phyloP scores from a whole-genome alignment of 2,329 filamentous ascomycete species.

The Talaromyces sp. region DNA sequence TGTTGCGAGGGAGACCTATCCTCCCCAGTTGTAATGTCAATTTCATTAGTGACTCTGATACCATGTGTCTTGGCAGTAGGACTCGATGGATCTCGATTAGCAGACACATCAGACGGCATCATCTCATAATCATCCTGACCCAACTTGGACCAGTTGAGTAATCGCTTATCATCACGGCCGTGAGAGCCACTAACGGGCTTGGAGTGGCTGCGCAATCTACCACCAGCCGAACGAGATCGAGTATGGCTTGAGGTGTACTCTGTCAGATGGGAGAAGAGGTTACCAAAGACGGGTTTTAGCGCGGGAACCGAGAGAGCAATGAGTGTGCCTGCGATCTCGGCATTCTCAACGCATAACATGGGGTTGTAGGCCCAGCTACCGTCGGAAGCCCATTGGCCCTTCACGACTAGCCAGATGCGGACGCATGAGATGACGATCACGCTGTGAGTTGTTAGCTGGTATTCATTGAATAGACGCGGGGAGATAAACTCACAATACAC shows the following conservation, averaged over 20 bases:
- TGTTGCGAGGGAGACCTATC: constrained; percentile 6
- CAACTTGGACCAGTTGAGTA: constrained; percentile 25
- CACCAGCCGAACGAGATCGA: constrained; percentile 17
- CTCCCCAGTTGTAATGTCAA: constrained; percentile 16
- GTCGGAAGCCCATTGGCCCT: constrained; percentile 51
- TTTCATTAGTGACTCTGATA: constrained; percentile 28
- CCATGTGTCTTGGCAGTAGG: constrained; percentile 11
- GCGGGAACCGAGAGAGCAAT: constrained; percentile 56
- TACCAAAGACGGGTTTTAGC: constrained; percentile 51
- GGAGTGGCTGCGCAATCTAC: constrained; percentile 18
- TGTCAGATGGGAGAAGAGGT: constrained; percentile 23
- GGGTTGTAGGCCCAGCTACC: constrained; percentile 57
- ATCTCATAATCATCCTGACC: constrained; percentile 29
- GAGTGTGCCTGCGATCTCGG: constrained; percentile 55
- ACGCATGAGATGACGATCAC: constrained; percentile 54
- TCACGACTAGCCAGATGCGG: constrained; percentile 52
- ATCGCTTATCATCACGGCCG: constrained; percentile 24
- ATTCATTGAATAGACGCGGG: background rate
- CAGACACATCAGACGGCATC: constrained; percentile 30
- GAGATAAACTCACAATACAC: constrained; percentile 45
- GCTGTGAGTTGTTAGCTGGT: constrained; percentile 31
- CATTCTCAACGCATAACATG: constrained; percentile 53
- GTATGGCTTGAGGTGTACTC: constrained; percentile 28
- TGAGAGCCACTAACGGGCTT: constrained; percentile 21
- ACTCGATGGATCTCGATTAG: constrained; percentile 8